These are phyloP conservation scores for Phaffomyces antillensis DNA, from an alignment of 805 yeast species.

Conservation along the genomic window DNA sequence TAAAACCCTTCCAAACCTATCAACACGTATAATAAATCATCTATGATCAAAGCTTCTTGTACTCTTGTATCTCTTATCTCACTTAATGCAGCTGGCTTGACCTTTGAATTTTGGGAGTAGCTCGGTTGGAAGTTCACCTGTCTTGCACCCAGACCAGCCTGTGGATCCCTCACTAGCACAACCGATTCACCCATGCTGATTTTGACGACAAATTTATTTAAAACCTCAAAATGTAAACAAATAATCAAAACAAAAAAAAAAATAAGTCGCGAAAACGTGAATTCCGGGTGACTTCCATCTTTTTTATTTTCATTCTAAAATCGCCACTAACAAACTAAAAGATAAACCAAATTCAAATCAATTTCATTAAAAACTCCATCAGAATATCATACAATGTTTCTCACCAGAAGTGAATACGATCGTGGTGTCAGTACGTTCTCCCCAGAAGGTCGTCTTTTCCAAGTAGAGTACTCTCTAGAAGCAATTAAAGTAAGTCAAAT, in stretches of 20 bases:
- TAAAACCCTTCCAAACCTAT: constrained; percentile 74
- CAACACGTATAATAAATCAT: constrained; percentile 63
- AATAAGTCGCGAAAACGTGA: neutral
- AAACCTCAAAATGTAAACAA: neutral
- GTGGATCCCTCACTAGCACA: neutral
- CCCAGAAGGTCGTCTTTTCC: constrained; percentile 97
- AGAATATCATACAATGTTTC: constrained; percentile 80
- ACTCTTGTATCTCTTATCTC: constrained; percentile 39
- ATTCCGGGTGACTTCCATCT: neutral
- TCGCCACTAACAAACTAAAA: neutral
- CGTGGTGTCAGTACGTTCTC: constrained; percentile 98
- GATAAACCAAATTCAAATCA: neutral
- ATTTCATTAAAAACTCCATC: neutral
- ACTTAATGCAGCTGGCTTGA: constrained; percentile 39
- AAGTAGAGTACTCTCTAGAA: constrained; percentile 95
- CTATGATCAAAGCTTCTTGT: constrained; percentile 68
- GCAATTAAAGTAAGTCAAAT: constrained; percentile 67
- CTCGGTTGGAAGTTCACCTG: constrained; percentile 30
- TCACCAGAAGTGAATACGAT: constrained; percentile 99
- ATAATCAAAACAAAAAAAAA: neutral
- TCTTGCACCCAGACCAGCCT: constrained; percentile 6
- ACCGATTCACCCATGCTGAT: neutral
- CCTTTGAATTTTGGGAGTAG: constrained; percentile 24
- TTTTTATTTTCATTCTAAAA: neutral
- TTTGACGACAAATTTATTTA: neutral